Percentiles rank a stretch among this genome's conserved stretches.
Conservation (phyloP, 306 rosid genomes). For the Prunus fruticosa region DNA sequence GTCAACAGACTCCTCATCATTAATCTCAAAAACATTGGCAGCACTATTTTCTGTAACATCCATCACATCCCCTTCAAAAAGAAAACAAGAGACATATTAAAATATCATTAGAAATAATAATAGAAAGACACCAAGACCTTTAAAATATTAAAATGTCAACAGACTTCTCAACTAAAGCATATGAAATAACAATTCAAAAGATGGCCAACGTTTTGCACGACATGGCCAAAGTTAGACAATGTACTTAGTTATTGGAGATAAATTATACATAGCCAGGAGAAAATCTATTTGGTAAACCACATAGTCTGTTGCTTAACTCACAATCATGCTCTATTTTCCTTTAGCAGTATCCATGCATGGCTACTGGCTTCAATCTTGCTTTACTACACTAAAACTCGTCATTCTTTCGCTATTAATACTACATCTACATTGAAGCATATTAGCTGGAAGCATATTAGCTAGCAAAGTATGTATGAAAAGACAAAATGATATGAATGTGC, state of each 20-base stretch:
- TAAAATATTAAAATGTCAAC: too few relatives aligned
- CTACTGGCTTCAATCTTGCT: neutral
- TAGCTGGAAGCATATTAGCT: neutral
- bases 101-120: too few relatives aligned
- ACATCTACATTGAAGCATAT: neutral
- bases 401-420: neutral
- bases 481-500: neutral
- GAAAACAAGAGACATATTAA: too few relatives aligned
- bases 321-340: too few relatives aligned
- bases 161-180: too few relatives aligned
- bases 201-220: too few relatives aligned
- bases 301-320: neutral
- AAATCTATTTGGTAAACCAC: neutral
- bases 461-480: neutral
- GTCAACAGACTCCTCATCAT: too few relatives aligned
- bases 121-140: too few relatives aligned
- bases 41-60: too few relatives aligned
- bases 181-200: too few relatives aligned
- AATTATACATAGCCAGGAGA: neutral
- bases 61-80: too few relatives aligned
- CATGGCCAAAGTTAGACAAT: neutral
- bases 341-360: neutral
- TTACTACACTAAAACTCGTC: neutral
- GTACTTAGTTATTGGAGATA: neutral
- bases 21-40: too few relatives aligned